Evolutionary conservation across 371 early-diverging fungal genomes (phyloP), one percentile per base, ranked within the genome.

Genomic region (Lichtheimia ornata): DNA sequence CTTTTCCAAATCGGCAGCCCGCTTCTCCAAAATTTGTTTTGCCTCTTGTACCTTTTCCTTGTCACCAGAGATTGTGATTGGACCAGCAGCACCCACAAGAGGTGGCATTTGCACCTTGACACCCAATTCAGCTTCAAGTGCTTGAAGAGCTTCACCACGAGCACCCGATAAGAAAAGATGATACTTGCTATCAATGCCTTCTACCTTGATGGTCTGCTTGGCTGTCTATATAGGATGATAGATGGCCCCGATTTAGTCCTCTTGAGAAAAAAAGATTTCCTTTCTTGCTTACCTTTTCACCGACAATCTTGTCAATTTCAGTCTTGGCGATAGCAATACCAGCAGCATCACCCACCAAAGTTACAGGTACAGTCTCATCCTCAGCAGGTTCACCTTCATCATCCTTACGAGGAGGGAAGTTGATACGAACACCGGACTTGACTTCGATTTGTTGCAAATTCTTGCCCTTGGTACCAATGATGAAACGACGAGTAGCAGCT

Each of bases 111-210:
- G 87, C 61, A 97, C 88, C 62, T 84, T 79, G 52, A 91, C 88
- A 60, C 77, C 82, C 17, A 83, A 81, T 64, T 92, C 86, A n/a
- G 73, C 76, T 59, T 84, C 81, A 50, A 91, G 69, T 12, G 71
- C 66, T 50, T 82, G 69, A 30, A 91, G 67, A 52, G 76, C 67
- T 50, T 76, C 69, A 67, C 88, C 85, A 57, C 85, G 79, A 66
- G 92, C 81, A 15, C 95, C 96, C 13, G 89, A 84, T 52, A 97
- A 83, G 74, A 94, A 89, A 25, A 93, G 91, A 65, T 92, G 90
- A 73, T 78, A 91, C 14, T 81, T 76, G 53, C 78, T 66, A 18
- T 90, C 87, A 28, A 92, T 70, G 28, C 82, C 73, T 6, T 79
- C 77, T 50, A 88, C 63, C 64, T 77, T 77, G 65, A 81, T 67